Percentiles rank a stretch among this genome's conserved stretches.
These are phyloP conservation scores for Fraxinus xanthoxyloides DNA, from an alignment of 305 asterid species.

Conservation along the genomic window DNA sequence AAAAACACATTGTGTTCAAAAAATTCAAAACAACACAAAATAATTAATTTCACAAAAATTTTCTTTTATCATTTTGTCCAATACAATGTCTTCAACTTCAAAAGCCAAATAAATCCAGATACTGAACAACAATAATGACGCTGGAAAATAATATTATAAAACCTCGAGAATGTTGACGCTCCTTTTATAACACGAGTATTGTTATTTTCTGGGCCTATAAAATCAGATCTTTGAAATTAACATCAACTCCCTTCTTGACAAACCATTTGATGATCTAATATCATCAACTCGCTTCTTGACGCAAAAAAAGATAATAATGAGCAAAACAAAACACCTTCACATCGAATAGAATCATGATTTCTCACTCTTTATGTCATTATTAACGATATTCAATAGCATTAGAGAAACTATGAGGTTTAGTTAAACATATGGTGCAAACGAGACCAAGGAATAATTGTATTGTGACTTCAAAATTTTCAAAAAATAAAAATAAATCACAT, in stretches of 20 bases:
- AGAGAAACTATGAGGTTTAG: not conserved
- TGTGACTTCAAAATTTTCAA: not conserved
- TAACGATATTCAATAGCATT: not conserved
- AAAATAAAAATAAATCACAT: not conserved
- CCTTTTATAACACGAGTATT: not conserved
- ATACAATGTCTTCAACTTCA: not conserved
- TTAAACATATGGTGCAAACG: not conserved
- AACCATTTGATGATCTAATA: not conserved
- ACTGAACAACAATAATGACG: not conserved
- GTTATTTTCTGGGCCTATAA: not conserved
- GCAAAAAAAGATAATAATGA: not conserved
- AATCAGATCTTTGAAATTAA: not conserved
- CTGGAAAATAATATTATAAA: not conserved
- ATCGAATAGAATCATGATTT: not conserved
- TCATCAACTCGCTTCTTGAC: not conserved
- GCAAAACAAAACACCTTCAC: not conserved
- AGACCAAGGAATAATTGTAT: not conserved
- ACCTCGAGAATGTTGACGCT: not conserved
- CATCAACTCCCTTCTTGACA: not conserved
- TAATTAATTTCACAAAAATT: not conserved
- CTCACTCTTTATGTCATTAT: not conserved
- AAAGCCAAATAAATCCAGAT: not conserved
- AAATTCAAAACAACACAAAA: not conserved
- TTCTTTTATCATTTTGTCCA: constrained; percentile 1
- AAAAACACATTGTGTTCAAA: constrained; percentile 1